Base-by-base conservation (phyloP, 202 grass and related monocot species). In the Saccharum hybrid region DNA sequence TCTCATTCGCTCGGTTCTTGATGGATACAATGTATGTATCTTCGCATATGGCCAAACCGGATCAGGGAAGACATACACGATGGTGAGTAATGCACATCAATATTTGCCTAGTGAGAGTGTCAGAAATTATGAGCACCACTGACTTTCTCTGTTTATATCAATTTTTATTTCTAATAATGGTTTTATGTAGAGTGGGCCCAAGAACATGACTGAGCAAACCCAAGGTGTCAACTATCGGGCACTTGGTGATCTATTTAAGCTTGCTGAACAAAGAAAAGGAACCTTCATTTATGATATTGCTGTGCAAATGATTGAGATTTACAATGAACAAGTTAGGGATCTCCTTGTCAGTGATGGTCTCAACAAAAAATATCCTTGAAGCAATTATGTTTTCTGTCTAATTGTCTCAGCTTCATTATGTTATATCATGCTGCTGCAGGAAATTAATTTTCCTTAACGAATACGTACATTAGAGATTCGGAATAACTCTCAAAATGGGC, bases 251-350 rank as follows among this genome's bases (percentile, higher is more conserved):
- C 82, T 99, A 66, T 99, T 99, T 90, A 96, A 92, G 59, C 86
- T 96, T 46, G 86, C 96, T 11, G 93, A 94, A 45, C 88, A 99
- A 89, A 96, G 96, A 79, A 99, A 87, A 81, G 86, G 93, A 68
- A 76, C 79, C 45, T 96, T 99, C 85, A 86, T 82, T 59, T 99
- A 99, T 78, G 91, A 96, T 77, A 99, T 99, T 81, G 78, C 91
- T 56, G 96, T 99, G 68, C 96, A 99, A 84, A 99, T 99, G 96
- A 99, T 99, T 13, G 96, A 99, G 79, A 99, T 99, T 77, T 99
- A 99, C 59, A 99, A 99, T 10, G 93, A 99, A 73, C 96, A 99
- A 99, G 96, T 99, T 33, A 90, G 96, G 67, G 96, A 99, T 79
- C 96, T 99, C 59, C 93, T 99, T 76, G 76, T 87, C 45, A 92